Base-by-base conservation (phyloP, 1,284 basidiomycete species). In the Cryptococcus sp. region DNA sequence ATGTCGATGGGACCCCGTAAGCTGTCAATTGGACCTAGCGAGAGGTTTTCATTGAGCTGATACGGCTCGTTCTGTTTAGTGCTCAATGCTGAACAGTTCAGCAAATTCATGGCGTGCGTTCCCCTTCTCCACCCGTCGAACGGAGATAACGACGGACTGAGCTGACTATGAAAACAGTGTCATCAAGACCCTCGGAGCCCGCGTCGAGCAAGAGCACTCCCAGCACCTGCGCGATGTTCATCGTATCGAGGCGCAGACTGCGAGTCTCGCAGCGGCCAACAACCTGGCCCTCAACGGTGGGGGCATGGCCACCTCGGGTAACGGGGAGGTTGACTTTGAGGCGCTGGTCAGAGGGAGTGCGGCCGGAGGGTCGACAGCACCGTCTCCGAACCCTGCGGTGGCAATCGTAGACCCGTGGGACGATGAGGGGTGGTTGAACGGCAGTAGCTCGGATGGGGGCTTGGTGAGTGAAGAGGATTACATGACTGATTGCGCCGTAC, bases 1-100 rank as follows among this genome's bases (percentile, higher is more conserved):
- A 95, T 97, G 91, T 92, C 89, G 1, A 94, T 96, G 79, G 93
- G 92, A n/a, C 93, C 93, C 52, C 73, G 89, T 91, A 71, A 69
- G 88, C 81, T 21, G n/a, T n/a, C n/a, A n/a, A n/a, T n/a, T n/a
- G n/a, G 20, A 24, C 23, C n/a, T 38, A 36, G 46, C 8, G 23
- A 40, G 18, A 16, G 6, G 16, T 20, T 46, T 13, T 7, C 40
- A 15, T 23, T 33, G 23, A 35, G 46, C 15, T 40, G 37, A 20
- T 24, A 35, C 23, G 38, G 15, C 39, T 21, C 16, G 33, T 39
- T 24, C 18, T 13, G 20, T 21, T 23, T 67, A 90, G 88, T 97
- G 39, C 78, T 98, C 28, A 96, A 87, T 65, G 83, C 93, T 3
- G 84, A 88, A 35, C 96, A 99, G 76, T 99, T 98, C 72, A 83